Evolutionary conservation across 257 asterid species (phyloP), one percentile per base, ranked within the genome.

Genomic region (Nicotiana undulata): DNA sequence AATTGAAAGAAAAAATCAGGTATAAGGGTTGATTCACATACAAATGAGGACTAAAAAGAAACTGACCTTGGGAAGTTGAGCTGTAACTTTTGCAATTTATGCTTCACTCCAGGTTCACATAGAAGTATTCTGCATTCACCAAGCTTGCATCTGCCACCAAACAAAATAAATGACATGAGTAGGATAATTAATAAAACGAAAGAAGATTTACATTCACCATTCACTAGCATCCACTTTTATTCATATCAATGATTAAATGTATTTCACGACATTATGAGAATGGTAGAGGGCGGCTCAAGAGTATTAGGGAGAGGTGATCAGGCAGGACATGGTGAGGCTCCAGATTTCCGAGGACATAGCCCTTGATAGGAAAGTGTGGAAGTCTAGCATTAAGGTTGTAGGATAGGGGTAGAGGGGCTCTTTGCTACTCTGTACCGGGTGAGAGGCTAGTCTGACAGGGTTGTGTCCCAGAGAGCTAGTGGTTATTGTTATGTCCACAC

Each of bases 71-170:
- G 98, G 83, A 93, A 92, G 87, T 95, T 93, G 68, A 95, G 98
- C 86, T 95, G 99, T 90, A 95, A 80, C 78, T 95, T 95, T 91
- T 95, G 99, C 91, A 93, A 81, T 86, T 88, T 95, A 89, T 95
- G 99, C 56, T 88, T 89, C 17, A 84, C 83, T 52, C 96, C 96
- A 28, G 92, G 84, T 88, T 95, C 98, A 74, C 97, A 91, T 86
- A 95, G 76, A 78, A 95, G 37, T 65, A 93, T 83, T 85, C 98
- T 90, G 87, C 94, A 92, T 81, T 92, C 97, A n/a, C 99, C 99
- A 17, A 95, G 99, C 88, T 92, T 93, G 92, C 99, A 91, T 77
- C 99, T 95, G 81, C 32, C 85, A 82, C 82, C n/a, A 70, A 81
- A 34, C 82, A 24, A 84, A 61, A 77, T 11, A 32, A 28, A 63